Evolutionary conservation across 169 alveolate genomes (phyloP).

Genomic region (Cryptosporidium baileyi): DNA sequence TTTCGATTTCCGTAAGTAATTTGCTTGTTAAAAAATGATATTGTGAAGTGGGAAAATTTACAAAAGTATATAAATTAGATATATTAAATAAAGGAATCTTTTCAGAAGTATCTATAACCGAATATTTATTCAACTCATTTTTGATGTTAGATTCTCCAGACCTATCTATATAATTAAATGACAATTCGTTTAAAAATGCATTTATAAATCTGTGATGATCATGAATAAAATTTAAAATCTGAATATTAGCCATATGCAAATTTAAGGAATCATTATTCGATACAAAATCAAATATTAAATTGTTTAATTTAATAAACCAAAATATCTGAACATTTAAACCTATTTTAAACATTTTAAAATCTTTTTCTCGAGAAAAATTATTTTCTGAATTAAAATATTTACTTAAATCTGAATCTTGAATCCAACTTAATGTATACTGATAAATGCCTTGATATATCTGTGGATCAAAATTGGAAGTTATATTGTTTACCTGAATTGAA

Average conservation of each 20-base stretch:
- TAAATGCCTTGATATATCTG: constrained; percentile 14
- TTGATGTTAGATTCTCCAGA: too few species aligned
- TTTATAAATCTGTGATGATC: constrained; percentile 19
- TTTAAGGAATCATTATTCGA: constrained; percentile 6
- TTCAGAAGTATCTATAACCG: not conserved
- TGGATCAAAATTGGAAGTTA: constrained; percentile 48
- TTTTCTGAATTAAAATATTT: not conserved
- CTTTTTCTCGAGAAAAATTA: constrained; percentile 24
- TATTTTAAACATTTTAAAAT: constrained; percentile 25
- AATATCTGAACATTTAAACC: constrained; percentile 24
- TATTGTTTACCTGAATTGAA: constrained; percentile 4
- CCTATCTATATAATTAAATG: not conserved
- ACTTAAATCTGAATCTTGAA: constrained; percentile 4
- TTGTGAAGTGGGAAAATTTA: constrained; percentile 6
- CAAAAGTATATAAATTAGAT: not conserved
- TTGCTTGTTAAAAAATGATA: not conserved
- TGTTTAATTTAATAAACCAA: constrained; percentile 43
- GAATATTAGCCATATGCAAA: not conserved
- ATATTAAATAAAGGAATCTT: constrained; percentile 8
- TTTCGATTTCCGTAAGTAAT: not conserved
- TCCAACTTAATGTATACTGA: not conserved
- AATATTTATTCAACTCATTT: too few species aligned
- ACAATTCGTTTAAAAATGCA: not conserved
- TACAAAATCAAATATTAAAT: constrained; percentile 27
- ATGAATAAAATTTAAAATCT: constrained; percentile 8